Evolutionary conservation across 768 basidiomycete genomes (phyloP), one percentile per base, ranked within the genome.

Genomic region (Agaricus blazei): DNA sequence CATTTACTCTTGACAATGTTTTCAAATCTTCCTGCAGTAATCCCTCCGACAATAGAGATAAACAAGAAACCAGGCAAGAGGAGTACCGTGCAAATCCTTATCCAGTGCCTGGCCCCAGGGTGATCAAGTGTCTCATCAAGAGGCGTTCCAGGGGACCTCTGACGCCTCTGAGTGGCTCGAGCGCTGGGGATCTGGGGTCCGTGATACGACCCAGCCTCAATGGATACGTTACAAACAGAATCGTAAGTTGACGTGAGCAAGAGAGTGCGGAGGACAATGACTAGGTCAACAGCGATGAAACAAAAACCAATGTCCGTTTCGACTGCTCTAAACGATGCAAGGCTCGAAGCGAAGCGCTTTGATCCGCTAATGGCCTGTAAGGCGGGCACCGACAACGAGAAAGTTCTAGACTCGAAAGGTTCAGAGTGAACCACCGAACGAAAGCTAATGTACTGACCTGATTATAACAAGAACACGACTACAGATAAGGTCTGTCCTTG

Each of bases 131-230:
- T 69, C 41, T 63, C 65, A 19, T 63, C 61, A 0, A 70, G 70
- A 23, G 59, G 60, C 14, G 14, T 57, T 57, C 60, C 62, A 4
- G 60, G 29, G 4, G 62, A 63, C 15, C 52, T 64, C 56, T 70
- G 68, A 43, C 74, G 72, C 56, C 65, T 64, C 8, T 68, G 65
- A 42, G 72, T 64, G 67, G 41, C 64, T 38, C 63, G 73, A 68
- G 62, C 64, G 55, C 54, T 72, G 68, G 26, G 59, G 65, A 12
- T 53, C 48, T n/a, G 70, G 37, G 31, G 46, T 14, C 52, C 41
- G 31, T 45, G 50, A 24, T 48, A 46, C 3, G 58, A 57, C 19
- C 34, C 48, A 19, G 57, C 57, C 40, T 54, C 59, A 7, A 52
- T 48, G 9, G 58, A 61, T 40, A 37, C 12, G 42, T 58, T 57